Evolutionary conservation across 208 protist genomes (phyloP), one percentile per base, ranked within the genome.

Genomic region (Leptomonas pyrrhocoris): DNA sequence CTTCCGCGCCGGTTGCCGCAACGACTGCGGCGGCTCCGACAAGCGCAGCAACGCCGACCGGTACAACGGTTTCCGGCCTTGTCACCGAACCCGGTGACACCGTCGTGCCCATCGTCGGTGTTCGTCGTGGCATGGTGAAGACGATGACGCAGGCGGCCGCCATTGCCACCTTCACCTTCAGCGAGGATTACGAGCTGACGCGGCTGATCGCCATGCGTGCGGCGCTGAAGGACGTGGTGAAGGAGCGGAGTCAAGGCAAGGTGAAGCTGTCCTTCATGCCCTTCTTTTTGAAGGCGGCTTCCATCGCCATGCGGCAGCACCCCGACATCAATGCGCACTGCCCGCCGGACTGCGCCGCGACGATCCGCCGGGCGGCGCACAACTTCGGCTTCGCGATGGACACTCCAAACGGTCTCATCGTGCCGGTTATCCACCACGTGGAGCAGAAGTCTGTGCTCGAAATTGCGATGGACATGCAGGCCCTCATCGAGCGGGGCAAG

Each of bases 361-460:
- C 98, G 45, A 88, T 86, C 38, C 77, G 90, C 54, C 97, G 96
- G 77, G 84, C 71, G 42, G 46, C 78, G 12, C 98, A 99, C 84
- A 98, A 98, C 80, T 97, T 99, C 68, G 91, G 96, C 55, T 83
- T 99, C 23, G 98, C 98, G 11, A 97, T 99, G 85, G 96, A 99
- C 84, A 98, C 97, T 2, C 93, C 95, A 18, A 81, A 88, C 54
- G 98, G 98, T 11, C 83, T 99, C 9, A 74, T 98, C 38, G 98
- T 99, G 43, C 98, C 98, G 19, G 97, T 97, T 49, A 83, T 99
- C 42, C 96, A 91, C 73, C 64, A 95, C 58, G 94, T 98, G 2
- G 77, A 98, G 69, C 51, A 57, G 18, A 90, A 90, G 62, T 90
- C 83, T 18, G 82, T 98, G n/a, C 65, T 95, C 13, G 90, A 99